These are phyloP conservation scores for Kalanchoe fedtschenkoi DNA, from an alignment of 164 flowering plant genomes.

Conservation along the genomic window DNA sequence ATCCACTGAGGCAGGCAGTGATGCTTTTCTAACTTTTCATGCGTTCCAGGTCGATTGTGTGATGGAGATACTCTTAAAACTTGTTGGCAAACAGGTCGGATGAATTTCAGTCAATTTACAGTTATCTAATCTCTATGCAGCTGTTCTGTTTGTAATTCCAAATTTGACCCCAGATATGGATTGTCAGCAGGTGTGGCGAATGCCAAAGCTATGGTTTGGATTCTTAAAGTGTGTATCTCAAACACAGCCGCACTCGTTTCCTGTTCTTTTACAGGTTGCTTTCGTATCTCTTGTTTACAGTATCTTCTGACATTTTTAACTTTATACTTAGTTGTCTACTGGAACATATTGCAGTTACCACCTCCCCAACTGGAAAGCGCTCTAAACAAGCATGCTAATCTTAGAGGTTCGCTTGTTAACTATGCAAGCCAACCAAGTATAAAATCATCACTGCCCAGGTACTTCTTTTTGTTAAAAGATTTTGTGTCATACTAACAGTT, in stretches of 20 bases:
- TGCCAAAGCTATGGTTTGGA: constrained; percentile 98
- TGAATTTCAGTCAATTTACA: neutral
- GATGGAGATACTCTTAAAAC: constrained; percentile 89
- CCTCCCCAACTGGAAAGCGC: constrained; percentile 81
- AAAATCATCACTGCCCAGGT: constrained; percentile 66
- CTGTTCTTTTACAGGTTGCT: constrained; percentile 68
- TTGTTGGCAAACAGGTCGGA: constrained; percentile 82
- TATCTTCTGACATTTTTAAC: neutral
- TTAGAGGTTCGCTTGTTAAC: constrained; percentile 63
- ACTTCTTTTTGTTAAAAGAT: constrained; percentile 7
- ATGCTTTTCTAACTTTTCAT: constrained; percentile 5
- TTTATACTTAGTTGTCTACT: neutral
- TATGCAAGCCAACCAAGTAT: constrained; percentile 60
- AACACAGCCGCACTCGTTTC: constrained; percentile 91
- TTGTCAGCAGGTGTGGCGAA: constrained; percentile 72
- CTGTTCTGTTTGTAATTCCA: neutral
- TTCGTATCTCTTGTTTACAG: neutral
- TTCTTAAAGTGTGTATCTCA: constrained; percentile 92
- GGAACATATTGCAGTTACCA: constrained; percentile 61
- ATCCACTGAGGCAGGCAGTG: neutral
- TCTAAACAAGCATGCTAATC: constrained; percentile 53
- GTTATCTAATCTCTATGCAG: neutral
- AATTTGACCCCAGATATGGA: neutral
- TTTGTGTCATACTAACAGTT: neutral
- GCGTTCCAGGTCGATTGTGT: constrained; percentile 79